Base-by-base conservation (phyloP, 2,329 filamentous ascomycete genomes). In the Colletotrichum scovillei region DNA sequence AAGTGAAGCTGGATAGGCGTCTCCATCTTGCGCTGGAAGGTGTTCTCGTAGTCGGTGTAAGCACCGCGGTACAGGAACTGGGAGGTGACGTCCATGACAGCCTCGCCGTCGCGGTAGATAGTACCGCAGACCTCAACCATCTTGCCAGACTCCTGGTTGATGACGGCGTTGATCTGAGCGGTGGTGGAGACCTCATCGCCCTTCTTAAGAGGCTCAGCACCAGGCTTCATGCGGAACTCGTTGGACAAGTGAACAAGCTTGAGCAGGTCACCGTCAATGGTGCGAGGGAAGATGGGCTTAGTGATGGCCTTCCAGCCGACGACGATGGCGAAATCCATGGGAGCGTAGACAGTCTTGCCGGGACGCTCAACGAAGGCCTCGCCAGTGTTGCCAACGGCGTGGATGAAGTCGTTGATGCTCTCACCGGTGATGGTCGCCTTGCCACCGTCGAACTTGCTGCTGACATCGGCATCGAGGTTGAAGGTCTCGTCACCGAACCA, bases 101-200 rank as follows among this genome's bases (percentile, higher is more conserved):
- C 89, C 82, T 94, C 84, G 30, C 93, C 93, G 67, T 95, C 91
- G 56, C 97, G 93, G 67, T 90, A 93, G 79, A 99, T 98, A 6
- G 97, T 99, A 75, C 97, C 97, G 79, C 95, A 98, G n/a, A 99
- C 96, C 84, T 99, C 97, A 22, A 99, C 97, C 95, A 99, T 98
- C 89, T 99, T 99, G 60, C 97, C 97, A 73, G 97, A 95, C 16
- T 98, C 95, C 83, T 99, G 95, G 86, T 98, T 99, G 87, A 99
- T 93, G 79, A 99, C 95, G 19, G 97, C 95, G 79, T 99, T 98
- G 86, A 99, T 94, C 82, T 97, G 95, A 56, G 97, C 97, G 68
- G 94, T 97, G 3, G 97, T 98, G 75, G 95, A 92, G 24, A 99
- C 90, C 75, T 95, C 91, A 81, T 99, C 97, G 35, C 95, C 97